Conservation (phyloP, 202 grass and related monocot species). For the Alloteropsis angusta region DNA sequence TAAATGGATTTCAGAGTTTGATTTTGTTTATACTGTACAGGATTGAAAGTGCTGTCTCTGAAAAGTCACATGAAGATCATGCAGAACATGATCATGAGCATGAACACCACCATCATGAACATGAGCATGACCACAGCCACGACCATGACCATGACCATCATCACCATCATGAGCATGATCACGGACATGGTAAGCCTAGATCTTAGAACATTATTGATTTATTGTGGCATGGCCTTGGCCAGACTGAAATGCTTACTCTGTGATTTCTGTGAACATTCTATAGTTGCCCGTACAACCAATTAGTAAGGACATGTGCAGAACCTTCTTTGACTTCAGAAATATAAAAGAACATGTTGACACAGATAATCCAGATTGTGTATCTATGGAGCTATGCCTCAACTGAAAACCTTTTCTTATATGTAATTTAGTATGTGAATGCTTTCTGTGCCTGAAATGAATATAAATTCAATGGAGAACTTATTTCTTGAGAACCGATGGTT, state of each 20-base stretch:
- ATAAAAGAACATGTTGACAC: neutral
- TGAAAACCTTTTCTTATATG: neutral
- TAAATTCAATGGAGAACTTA: neutral
- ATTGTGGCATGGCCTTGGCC: neutral
- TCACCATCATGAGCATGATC: constrained; percentile 60
- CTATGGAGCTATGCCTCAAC: neutral
- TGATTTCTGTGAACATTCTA: neutral
- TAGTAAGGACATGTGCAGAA: neutral
- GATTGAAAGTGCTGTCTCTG: constrained; percentile 89
- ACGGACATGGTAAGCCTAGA: constrained; percentile 58
- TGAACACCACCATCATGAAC: constrained; percentile 38
- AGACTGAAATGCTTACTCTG: neutral
- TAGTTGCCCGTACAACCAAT: neutral
- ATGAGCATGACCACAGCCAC: constrained; percentile 35
- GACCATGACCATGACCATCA: constrained; percentile 30
- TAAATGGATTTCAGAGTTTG: constrained; percentile 6
- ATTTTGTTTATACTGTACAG: constrained; percentile 43
- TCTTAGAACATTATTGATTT: constrained; percentile 20
- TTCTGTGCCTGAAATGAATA: neutral
- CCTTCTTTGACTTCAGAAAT: neutral
- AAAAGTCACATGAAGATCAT: constrained; percentile 67
- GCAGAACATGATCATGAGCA: constrained; percentile 44
- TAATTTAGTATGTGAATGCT: neutral
- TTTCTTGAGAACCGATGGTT: neutral
- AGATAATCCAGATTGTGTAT: neutral